Conservation (phyloP, 306 rosid genomes). For the Ammopiptanthus mongolicus region DNA sequence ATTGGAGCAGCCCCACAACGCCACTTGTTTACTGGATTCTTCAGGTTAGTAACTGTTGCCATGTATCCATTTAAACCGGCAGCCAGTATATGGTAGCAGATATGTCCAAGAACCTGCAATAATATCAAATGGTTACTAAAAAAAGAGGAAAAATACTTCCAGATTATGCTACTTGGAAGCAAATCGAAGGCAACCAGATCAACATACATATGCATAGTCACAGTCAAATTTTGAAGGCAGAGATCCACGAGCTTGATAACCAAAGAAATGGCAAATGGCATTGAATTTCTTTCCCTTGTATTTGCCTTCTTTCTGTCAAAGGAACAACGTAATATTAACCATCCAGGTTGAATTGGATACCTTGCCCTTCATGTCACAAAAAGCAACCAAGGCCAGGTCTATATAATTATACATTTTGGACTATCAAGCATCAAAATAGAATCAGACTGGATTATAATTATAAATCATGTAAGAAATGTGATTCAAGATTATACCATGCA, state of each 20-base stretch:
- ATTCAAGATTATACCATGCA: not conserved
- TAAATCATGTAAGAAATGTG: not conserved
- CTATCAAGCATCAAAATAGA: not conserved
- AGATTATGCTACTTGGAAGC: not conserved
- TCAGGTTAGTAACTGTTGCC: slow-evolving; percentile 87
- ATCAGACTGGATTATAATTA: not conserved
- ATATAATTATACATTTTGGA: not conserved
- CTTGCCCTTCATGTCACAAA: not conserved
- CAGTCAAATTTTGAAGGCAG: slow-evolving; percentile 95
- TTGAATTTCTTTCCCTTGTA: slow-evolving; percentile 97
- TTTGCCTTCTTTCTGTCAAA: slow-evolving; percentile 87
- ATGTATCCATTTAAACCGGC: slow-evolving; percentile 92
- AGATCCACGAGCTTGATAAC: slow-evolving; percentile 99
- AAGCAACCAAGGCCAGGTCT: not conserved
- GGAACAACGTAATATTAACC: slow-evolving; percentile 1
- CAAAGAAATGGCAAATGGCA: slow-evolving; percentile 97
- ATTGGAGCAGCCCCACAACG: slow-evolving; percentile 93
- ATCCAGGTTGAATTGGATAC: not conserved
- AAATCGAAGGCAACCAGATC: slow-evolving; percentile 9
- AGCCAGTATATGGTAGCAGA: slow-evolving; percentile 88
- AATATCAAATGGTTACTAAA: slow-evolving; percentile 7
- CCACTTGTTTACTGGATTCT: slow-evolving; percentile 88
- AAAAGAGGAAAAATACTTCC: not conserved
- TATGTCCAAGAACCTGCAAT: slow-evolving; percentile 86
- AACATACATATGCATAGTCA: slow-evolving; percentile 89